Evolutionary conservation across 2,329 filamentous ascomycete genomes (phyloP).

Genomic region (Colletotrichum sp.): DNA sequence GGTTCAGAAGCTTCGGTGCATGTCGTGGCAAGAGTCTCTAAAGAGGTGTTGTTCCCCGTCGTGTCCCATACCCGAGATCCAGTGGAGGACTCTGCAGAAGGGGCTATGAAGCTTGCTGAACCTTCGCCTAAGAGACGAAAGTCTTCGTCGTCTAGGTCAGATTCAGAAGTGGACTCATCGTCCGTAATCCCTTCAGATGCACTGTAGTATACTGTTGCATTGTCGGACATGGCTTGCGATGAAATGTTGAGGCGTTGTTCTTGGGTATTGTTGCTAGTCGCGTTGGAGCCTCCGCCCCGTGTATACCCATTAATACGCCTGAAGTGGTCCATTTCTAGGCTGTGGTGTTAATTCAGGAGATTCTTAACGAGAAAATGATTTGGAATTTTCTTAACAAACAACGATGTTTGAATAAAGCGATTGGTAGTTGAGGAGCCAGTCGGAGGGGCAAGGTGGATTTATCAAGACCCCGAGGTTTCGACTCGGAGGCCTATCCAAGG

Average conservation of each 20-base stretch:
- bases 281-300: background rate
- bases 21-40: background rate
- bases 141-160: background rate
- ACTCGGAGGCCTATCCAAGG: background rate
- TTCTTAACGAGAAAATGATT: fast-evolving
- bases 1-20: background rate
- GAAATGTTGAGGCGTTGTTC: background rate
- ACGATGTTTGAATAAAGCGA: background rate
- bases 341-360: background rate
- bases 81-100: background rate
- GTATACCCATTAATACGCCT: background rate
- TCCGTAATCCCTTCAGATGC: background rate
- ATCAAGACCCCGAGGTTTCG: background rate
- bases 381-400: background rate
- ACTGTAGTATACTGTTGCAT: background rate
- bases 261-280: too few relatives aligned
- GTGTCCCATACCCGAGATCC: background rate
- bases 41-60: background rate
- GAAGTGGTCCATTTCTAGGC: background rate
- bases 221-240: background rate
- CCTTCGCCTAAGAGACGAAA: background rate
- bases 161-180: background rate
- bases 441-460: background rate
- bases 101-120: background rate
- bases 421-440: background rate